Conservation (phyloP, 2,329 filamentous ascomycete genomes). For the Colletotrichum trifolii region DNA sequence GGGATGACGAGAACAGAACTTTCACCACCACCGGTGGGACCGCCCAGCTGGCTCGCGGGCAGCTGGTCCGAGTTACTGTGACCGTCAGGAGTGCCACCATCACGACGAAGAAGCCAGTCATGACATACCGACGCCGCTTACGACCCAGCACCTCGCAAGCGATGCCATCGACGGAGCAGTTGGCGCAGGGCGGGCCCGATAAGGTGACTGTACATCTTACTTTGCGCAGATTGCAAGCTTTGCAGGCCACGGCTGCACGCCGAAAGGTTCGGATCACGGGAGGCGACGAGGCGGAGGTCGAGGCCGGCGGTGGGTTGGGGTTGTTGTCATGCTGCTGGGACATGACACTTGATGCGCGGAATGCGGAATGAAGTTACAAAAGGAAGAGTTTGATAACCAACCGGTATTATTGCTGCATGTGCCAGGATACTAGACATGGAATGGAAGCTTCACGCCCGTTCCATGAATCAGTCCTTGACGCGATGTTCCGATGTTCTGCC, state of each 20-base stretch:
- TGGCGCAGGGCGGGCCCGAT: constrained; percentile 40
- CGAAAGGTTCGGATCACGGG: constrained; percentile 19
- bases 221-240: constrained; percentile 40
- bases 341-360: constrained; percentile 8
- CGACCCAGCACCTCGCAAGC: constrained; percentile 36
- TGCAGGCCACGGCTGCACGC: constrained; percentile 37
- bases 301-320: background rate
- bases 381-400: background rate
- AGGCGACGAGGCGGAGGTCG: constrained; percentile 9
- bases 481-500: background rate
- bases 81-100: constrained; percentile 1
- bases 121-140: constrained; percentile 27
- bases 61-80: constrained; percentile 26
- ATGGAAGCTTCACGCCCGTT: constrained; percentile 6
- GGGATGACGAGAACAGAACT: constrained; percentile 19
- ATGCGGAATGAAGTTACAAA: background rate
- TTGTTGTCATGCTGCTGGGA: constrained; percentile 13
- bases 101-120: background rate
- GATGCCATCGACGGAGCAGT: constrained; percentile 39
- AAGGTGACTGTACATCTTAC: constrained; percentile 40
- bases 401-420: background rate
- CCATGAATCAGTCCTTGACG: background rate
- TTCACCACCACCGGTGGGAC: constrained; percentile 10
- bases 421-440: constrained; percentile 4
- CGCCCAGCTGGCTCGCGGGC: background rate